Conservation (phyloP, 2,329 filamentous ascomycete genomes). For the Magnaporthiopsis rhizophila region DNA sequence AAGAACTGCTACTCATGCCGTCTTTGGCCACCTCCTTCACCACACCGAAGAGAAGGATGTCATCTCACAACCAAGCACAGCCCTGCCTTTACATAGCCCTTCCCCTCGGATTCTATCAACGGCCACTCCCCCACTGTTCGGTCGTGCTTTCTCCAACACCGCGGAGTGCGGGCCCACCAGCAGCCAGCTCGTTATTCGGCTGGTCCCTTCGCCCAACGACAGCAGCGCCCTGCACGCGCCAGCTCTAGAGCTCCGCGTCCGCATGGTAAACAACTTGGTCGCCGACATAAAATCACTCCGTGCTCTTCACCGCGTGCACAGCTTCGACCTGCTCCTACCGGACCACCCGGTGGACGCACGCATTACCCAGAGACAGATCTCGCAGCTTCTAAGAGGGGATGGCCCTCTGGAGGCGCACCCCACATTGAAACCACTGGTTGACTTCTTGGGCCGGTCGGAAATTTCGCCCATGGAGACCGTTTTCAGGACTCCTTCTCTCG, state of each 20-base stretch:
- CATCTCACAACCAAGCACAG: not conserved
- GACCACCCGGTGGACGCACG: constrained; percentile 39
- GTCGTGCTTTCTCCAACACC: constrained; percentile 30
- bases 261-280: constrained; percentile 24
- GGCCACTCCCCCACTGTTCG: constrained; percentile 36
- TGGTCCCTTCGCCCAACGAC: constrained; percentile 28
- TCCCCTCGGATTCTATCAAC: constrained; percentile 29
- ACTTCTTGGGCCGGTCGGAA: constrained; percentile 36
- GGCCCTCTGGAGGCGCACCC: constrained; percentile 13
- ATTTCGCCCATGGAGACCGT: constrained; percentile 41
- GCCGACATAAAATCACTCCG: constrained; percentile 24
- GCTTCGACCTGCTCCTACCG: constrained; percentile 39
- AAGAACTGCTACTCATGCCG: constrained; percentile 21
- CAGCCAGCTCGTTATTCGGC: constrained; percentile 36
- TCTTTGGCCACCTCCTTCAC: constrained; percentile 46
- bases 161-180: constrained; percentile 17
- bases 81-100: constrained; percentile 7
- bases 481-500: constrained; percentile 34
- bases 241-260: constrained; percentile 29
- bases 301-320: constrained; percentile 28
- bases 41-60: not conserved
- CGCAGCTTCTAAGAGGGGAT: constrained; percentile 18
- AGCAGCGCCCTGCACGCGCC: constrained; percentile 13
- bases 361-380: constrained; percentile 30
- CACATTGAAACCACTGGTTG: constrained; percentile 25